phyloP scores from a whole-genome alignment of 768 basidiomycete genomes.

The Kwoniella pini region DNA sequence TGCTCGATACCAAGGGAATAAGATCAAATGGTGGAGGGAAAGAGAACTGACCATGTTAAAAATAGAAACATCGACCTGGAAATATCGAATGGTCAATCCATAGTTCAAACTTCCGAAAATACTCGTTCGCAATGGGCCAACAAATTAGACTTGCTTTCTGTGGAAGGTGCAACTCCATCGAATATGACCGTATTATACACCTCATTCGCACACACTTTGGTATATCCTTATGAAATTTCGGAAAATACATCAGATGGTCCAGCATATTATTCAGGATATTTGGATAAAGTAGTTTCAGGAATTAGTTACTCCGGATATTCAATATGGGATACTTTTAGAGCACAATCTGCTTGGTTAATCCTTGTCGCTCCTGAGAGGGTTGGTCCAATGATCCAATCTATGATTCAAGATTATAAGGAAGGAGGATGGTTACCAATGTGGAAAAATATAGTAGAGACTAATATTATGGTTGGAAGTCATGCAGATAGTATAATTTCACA shows the following conservation, averaged over 20 bases:
- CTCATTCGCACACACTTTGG: conserved; percentile 54
- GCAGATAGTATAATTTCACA: conserved; percentile 55
- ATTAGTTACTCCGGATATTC: conserved; percentile 73
- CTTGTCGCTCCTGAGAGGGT: conserved; percentile 75
- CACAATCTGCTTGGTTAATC: conserved; percentile 76
- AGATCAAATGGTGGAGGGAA: too few species aligned
- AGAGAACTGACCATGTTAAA: too few species aligned
- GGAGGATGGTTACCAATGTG: conserved; percentile 88
- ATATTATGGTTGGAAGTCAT: conserved; percentile 82
- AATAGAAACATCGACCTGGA: conserved; percentile 60
- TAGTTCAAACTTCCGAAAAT: conserved; percentile 61
- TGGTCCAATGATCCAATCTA: conserved; percentile 72
- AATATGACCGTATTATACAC: conserved; percentile 63
- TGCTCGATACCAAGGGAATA: too few species aligned
- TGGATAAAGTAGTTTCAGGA: conserved; percentile 61
- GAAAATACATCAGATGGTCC: conserved; percentile 57
- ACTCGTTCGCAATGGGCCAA: conserved; percentile 64
- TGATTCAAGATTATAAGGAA: conserved; percentile 73
- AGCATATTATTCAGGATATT: conserved; percentile 74
- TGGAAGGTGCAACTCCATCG: conserved; percentile 60
- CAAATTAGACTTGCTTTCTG: conserved; percentile 61
- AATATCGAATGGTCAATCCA: conserved; percentile 58
- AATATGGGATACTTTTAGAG: conserved; percentile 71
- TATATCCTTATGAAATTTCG: conserved; percentile 77
- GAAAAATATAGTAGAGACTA: conserved; percentile 83